Percentiles rank a stretch among this genome's conserved stretches.
These are phyloP conservation scores for Neofusicoccum umdonicola DNA, from an alignment of 2,329 filamentous ascomycete genomes.

Conservation along the genomic window DNA sequence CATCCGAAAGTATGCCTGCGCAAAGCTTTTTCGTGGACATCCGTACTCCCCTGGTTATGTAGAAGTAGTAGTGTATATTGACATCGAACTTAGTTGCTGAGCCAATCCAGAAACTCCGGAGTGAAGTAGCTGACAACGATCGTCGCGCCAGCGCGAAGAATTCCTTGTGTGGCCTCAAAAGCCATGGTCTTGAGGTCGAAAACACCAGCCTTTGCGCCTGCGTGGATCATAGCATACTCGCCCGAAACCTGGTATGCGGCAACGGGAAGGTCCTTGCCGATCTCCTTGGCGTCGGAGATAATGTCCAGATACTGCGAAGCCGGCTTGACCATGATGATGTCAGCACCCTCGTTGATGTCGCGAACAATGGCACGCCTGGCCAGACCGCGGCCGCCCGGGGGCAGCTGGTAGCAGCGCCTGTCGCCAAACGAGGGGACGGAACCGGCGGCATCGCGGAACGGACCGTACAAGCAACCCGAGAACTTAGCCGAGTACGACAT, in stretches of 20 bases:
- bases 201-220: conserved; percentile 90
- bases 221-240: conserved; percentile 97
- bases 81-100: conserved; percentile 34
- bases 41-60: neutral
- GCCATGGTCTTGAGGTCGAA: conserved; percentile 95
- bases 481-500: conserved; percentile 99
- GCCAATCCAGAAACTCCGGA: conserved; percentile 69
- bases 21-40: neutral
- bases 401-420: conserved; percentile 93
- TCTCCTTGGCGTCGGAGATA: conserved; percentile 93
- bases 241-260: conserved; percentile 97
- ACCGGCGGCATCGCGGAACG: conserved; percentile 93
- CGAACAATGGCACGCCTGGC: conserved; percentile 85
- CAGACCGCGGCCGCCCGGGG: conserved; percentile 85
- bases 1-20: neutral
- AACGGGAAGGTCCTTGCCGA: conserved; percentile 86
- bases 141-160: conserved; percentile 85
- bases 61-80: neutral
- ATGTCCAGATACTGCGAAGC: conserved; percentile 95
- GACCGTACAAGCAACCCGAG: conserved; percentile 91
- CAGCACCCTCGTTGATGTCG: conserved; percentile 90
- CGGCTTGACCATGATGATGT: conserved; percentile 99
- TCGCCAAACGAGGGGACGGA: conserved; percentile 91
- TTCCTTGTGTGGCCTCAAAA: conserved; percentile 90
- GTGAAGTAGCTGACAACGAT: conserved; percentile 96